Conservation (phyloP, 345 rosid genomes). For the Lenwebbia sp. region DNA sequence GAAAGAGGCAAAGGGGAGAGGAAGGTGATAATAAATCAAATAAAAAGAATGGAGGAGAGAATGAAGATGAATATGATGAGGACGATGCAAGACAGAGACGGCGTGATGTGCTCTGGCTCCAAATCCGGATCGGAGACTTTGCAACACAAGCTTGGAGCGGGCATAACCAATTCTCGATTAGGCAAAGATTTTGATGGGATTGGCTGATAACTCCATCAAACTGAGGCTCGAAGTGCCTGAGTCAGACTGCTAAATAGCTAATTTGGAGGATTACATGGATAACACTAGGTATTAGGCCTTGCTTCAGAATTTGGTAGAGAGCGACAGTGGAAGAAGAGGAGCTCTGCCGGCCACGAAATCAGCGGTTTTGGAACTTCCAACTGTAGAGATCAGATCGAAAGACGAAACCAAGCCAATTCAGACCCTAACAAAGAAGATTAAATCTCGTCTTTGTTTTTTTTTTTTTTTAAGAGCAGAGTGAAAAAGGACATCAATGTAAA, state of each 20-base stretch:
- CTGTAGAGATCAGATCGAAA: slow-evolving; percentile 17
- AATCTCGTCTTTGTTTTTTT: too few species aligned
- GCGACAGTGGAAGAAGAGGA: slow-evolving; percentile 56
- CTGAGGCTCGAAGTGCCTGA: slow-evolving; percentile 41
- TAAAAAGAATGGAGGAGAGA: slow-evolving; percentile 1
- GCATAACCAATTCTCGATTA: slow-evolving; percentile 51
- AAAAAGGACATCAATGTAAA: too few species aligned
- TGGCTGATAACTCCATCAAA: slow-evolving; percentile 54
- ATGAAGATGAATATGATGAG: slow-evolving; percentile 10
- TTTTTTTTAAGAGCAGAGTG: too few species aligned
- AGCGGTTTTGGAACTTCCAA: slow-evolving; percentile 25
- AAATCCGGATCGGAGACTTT: slow-evolving; percentile 28
- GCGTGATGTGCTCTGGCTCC: slow-evolving; percentile 28
- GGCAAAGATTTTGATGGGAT: slow-evolving; percentile 56
- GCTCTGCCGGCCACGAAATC: slow-evolving; percentile 62
- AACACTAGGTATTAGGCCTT: slow-evolving; percentile 53
- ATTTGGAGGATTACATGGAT: slow-evolving; percentile 50
- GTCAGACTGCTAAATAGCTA: slow-evolving; percentile 35
- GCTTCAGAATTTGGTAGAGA: slow-evolving; percentile 57
- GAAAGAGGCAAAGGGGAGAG: slow-evolving; percentile 6
- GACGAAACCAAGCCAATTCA: slow-evolving; percentile 2
- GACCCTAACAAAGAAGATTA: too few species aligned
- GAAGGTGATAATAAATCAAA: slow-evolving; percentile 12
- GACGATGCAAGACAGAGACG: slow-evolving; percentile 33
- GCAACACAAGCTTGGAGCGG: slow-evolving; percentile 44